Evolutionary conservation across 2,329 filamentous ascomycete species (phyloP), one percentile per base, ranked within the genome.

Genomic region (Botrytis squamosa): DNA sequence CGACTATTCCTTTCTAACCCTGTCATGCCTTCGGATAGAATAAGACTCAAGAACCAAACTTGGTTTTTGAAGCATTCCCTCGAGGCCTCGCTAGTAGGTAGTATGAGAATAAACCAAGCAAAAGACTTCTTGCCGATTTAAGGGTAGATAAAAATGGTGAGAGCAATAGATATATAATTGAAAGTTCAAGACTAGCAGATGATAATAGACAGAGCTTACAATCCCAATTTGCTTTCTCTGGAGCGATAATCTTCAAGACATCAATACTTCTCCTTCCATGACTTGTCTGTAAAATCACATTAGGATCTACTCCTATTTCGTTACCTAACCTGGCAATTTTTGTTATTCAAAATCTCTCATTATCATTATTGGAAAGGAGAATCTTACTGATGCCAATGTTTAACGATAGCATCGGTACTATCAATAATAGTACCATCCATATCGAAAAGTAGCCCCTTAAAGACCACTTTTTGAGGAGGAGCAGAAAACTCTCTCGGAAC

Each of bases 201-300:
- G 29, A 69, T 20, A 63, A 46, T 89, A 29, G 16, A 5, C 46
- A 3, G 57, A 64, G 33, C 93, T 84, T 84, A 97, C 94, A 97
- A 77, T 97, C 94, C 94, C 93, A 95, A 79, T 92, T 98, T 60
- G 96, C 96, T 81, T 94, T 93, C 78, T 93, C 90, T 25, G 94
- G 92, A 75, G 93, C 91, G 74, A 97, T 88, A 42, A 95, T 85
- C 81, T 89, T 89, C 74, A 99, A 86, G 4, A 92, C 90, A 79
- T 99, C 96, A 80, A 98, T 97, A 77, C 91, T 94, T 74, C 96
- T 87, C 74, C 95, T 90, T 75, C 96, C 96, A 83, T 99, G 96
- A 8, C 94, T 97, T 16, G 94, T 97, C 79, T 93, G 88, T 40
- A 98, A 88, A 79, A 99, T 98, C 64, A 92, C 88, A 66, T 91